These are phyloP conservation scores for Penicillium concentricum DNA, from an alignment of 2,329 filamentous ascomycete genomes.

Conservation along the genomic window DNA sequence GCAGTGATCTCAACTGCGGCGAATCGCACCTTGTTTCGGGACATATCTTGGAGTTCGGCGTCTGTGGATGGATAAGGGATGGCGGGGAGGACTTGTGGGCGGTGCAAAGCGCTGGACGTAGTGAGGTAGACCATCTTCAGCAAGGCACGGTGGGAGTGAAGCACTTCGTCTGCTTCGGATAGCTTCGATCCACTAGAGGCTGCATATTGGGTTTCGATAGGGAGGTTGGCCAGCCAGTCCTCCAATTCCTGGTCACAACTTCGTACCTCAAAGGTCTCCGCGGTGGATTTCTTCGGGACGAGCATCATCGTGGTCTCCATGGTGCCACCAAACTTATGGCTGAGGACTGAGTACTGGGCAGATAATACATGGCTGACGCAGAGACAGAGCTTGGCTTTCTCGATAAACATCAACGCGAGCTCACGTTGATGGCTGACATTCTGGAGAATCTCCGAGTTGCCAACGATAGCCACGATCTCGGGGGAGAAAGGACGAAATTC, in stretches of 20 bases:
- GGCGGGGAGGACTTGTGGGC: slow-evolving; percentile 83
- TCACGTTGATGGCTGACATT: slow-evolving; percentile 72
- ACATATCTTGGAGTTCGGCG: slow-evolving; percentile 75
- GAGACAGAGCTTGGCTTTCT: slow-evolving; percentile 85
- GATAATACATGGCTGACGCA: slow-evolving; percentile 87
- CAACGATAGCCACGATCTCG: slow-evolving; percentile 65
- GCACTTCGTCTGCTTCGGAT: slow-evolving; percentile 45
- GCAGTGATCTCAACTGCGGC: slow-evolving; percentile 82
- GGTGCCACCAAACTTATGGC: slow-evolving; percentile 70
- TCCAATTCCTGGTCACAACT: slow-evolving; percentile 76
- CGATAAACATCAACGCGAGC: slow-evolving; percentile 83
- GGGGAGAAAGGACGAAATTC: slow-evolving; percentile 70
- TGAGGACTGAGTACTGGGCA: slow-evolving; percentile 87
- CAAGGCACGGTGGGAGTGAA: slow-evolving; percentile 75
- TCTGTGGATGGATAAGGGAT: slow-evolving; percentile 58
- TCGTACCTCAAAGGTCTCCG: slow-evolving; percentile 77
- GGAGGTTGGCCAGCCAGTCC: slow-evolving; percentile 72
- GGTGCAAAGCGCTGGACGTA: slow-evolving; percentile 83
- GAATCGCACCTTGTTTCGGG: slow-evolving; percentile 76
- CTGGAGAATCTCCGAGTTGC: slow-evolving; percentile 68
- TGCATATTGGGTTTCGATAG: slow-evolving; percentile 70
- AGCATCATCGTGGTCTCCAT: slow-evolving; percentile 84
- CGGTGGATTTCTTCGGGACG: slow-evolving; percentile 80
- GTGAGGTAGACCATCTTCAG: slow-evolving; percentile 94
- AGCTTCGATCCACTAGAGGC: slow-evolving; percentile 59